Conservation (phyloP, 495 filamentous ascomycete genomes). For the Penicillium lividum region DNA sequence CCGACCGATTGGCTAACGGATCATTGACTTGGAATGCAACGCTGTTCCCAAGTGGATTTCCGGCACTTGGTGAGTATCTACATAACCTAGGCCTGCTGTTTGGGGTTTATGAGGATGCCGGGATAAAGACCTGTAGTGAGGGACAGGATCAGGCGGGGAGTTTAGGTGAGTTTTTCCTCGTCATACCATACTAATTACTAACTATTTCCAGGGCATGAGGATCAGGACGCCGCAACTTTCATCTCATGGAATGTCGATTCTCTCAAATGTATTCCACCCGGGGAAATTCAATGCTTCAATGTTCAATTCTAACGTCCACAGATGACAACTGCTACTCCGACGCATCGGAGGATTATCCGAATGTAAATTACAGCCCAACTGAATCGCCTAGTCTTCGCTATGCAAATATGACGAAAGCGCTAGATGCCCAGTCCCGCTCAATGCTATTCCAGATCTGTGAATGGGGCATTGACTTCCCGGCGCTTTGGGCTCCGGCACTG, state of each 20-base stretch:
- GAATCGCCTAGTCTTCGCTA: slow-evolving; percentile 31
- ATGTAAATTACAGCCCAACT: slow-evolving; percentile 41
- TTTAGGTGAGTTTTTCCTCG: slow-evolving; percentile 25
- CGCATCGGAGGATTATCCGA: slow-evolving; percentile 34
- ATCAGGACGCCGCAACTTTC: slow-evolving; percentile 45
- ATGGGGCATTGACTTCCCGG: slow-evolving; percentile 53
- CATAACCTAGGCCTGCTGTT: slow-evolving; percentile 53
- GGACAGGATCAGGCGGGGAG: slow-evolving; percentile 25
- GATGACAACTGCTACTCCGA: slow-evolving; percentile 56
- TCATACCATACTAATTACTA: neutral
- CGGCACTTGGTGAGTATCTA: slow-evolving; percentile 49
- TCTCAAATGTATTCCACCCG: slow-evolving; percentile 38
- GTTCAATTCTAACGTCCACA: slow-evolving; percentile 6
- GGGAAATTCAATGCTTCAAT: no score
- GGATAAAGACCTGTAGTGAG: slow-evolving; percentile 35
- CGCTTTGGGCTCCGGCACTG: slow-evolving; percentile 48
- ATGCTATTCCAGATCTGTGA: slow-evolving; percentile 55
- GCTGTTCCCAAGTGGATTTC: slow-evolving; percentile 51
- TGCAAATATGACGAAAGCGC: slow-evolving; percentile 35
- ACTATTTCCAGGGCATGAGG: slow-evolving; percentile 37
- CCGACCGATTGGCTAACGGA: slow-evolving; percentile 43
- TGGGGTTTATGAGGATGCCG: slow-evolving; percentile 57
- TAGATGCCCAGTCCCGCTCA: slow-evolving; percentile 26
- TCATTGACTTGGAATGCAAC: slow-evolving; percentile 56
- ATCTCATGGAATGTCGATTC: slow-evolving; percentile 46